Conservation (phyloP, 116 monocot genomes). For the Trichopus zeylanicus region DNA sequence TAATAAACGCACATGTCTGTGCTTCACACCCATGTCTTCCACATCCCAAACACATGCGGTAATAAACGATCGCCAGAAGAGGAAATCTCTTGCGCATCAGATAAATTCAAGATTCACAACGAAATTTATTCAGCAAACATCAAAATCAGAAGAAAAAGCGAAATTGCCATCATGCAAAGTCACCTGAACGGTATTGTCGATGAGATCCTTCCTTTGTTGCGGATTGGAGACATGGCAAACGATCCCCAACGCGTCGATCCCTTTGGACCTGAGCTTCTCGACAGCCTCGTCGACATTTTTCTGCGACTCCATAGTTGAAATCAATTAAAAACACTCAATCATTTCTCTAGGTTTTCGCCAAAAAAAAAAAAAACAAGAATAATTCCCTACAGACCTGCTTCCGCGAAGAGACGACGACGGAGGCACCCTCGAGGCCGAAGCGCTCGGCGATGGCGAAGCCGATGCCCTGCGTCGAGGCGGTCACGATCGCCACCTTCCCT, state of each 20-base stretch:
- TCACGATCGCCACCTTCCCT: conserved; percentile 88
- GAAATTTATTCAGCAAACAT: not conserved
- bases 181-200: conserved; percentile 73
- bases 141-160: not conserved
- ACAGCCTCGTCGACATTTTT: conserved; percentile 88
- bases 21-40: no score
- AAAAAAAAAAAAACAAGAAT: no score
- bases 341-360: not conserved
- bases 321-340: no score
- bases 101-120: no score
- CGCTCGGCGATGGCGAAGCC: conserved; percentile 81
- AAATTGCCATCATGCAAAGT: not conserved
- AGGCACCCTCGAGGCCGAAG: conserved; percentile 72
- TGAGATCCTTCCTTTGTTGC: conserved; percentile 64
- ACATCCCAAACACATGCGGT: no score
- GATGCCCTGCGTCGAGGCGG: conserved; percentile 90
- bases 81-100: no score
- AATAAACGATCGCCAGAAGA: no score
- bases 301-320: conserved; percentile 22
- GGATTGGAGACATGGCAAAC: conserved; percentile 86
- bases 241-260: conserved; percentile 56
- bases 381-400: conserved; percentile 45
- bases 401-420: conserved; percentile 82
- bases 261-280: conserved; percentile 54
- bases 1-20: no score